A percentile compares a stretch with the other conserved stretches of the same genome.
Evolutionary conservation across 2,329 filamentous ascomycete species (phyloP).

Genomic region (Dichotomopilus funicola): DNA sequence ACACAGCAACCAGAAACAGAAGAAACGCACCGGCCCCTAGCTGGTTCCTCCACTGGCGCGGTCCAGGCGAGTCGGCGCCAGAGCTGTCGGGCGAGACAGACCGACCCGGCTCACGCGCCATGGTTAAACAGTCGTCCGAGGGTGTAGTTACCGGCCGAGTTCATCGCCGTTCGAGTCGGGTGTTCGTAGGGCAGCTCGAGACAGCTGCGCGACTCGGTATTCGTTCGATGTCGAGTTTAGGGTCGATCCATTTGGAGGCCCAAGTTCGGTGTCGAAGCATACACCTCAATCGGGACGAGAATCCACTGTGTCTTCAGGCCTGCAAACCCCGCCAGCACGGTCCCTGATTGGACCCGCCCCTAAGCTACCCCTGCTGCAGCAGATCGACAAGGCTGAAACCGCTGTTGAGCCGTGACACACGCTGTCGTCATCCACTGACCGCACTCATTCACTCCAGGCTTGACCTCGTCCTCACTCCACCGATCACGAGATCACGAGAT

Average conservation of each 20-base stretch:
- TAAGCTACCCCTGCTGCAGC: conserved; percentile 12
- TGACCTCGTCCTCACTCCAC: too few relatives aligned
- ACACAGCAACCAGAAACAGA: background rate
- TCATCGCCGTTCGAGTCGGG: conserved; percentile 20
- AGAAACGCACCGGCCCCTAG: conserved; percentile 63
- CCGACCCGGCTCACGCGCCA: conserved; percentile 59
- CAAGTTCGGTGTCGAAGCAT: too few relatives aligned
- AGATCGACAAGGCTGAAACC: conserved; percentile 15
- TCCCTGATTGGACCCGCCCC: conserved; percentile 8
- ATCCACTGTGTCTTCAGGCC: too few relatives aligned
- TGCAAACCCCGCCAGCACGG: background rate
- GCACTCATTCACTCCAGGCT: background rate
- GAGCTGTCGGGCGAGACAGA: conserved; percentile 75
- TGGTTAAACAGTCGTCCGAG: conserved; percentile 31
- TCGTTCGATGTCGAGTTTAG: background rate
- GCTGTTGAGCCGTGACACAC: conserved; percentile 16
- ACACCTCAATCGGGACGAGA: too few relatives aligned
- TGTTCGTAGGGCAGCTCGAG: background rate
- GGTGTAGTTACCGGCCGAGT: conserved; percentile 10
- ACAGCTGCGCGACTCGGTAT: background rate
- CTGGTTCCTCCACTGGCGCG: conserved; percentile 70
- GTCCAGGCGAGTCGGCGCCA: conserved; percentile 69
- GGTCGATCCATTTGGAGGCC: too few relatives aligned
- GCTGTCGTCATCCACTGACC: conserved; percentile 14
- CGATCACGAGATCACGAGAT: too few relatives aligned